These are phyloP conservation scores for Pseudogymnoascus sp. DNA, from an alignment of 2,329 filamentous ascomycete genomes.

Conservation along the genomic window DNA sequence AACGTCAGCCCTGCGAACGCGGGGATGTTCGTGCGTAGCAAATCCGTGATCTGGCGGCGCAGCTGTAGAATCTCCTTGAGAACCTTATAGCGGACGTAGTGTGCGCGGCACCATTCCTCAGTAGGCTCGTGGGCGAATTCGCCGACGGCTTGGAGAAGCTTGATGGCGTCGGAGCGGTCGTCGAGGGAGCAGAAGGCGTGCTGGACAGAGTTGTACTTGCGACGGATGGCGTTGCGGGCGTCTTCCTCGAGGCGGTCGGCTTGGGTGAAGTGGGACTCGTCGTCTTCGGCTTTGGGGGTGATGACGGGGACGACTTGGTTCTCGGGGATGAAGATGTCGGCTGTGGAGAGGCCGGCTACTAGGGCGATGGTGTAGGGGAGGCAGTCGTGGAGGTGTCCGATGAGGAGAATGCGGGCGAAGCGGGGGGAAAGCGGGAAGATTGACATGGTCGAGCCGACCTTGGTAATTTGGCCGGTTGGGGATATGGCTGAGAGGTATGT, in stretches of 20 bases:
- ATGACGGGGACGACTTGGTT: slow-evolving; percentile 61
- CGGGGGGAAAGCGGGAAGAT: slow-evolving; percentile 85
- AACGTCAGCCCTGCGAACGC: slow-evolving; percentile 50
- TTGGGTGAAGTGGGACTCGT: slow-evolving; percentile 50
- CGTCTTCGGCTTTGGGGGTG: slow-evolving; percentile 36
- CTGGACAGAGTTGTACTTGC: slow-evolving; percentile 61
- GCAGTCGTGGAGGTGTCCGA: slow-evolving; percentile 75
- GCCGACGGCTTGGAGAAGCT: slow-evolving; percentile 79
- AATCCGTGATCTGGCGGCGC: slow-evolving; percentile 70
- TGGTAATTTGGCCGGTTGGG: slow-evolving; percentile 64
- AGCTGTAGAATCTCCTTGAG: slow-evolving; percentile 81
- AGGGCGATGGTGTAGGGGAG: slow-evolving; percentile 80
- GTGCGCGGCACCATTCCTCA: slow-evolving; percentile 68
- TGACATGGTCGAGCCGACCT: slow-evolving; percentile 74
- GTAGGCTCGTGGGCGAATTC: slow-evolving; percentile 70
- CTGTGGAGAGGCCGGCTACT: slow-evolving; percentile 79
- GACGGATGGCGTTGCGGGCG: slow-evolving; percentile 54
- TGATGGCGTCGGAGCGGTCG: slow-evolving; percentile 78
- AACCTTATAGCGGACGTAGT: slow-evolving; percentile 81
- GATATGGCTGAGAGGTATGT: slow-evolving; percentile 77
- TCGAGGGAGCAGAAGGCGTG: slow-evolving; percentile 74
- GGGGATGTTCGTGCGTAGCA: slow-evolving; percentile 68
- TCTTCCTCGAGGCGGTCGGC: slow-evolving; percentile 66
- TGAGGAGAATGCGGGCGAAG: slow-evolving; percentile 83
- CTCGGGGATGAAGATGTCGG: slow-evolving; percentile 79